Evolutionary conservation across 306 rosid genomes (phyloP).

Genomic region (Leucaena leucocephala): DNA sequence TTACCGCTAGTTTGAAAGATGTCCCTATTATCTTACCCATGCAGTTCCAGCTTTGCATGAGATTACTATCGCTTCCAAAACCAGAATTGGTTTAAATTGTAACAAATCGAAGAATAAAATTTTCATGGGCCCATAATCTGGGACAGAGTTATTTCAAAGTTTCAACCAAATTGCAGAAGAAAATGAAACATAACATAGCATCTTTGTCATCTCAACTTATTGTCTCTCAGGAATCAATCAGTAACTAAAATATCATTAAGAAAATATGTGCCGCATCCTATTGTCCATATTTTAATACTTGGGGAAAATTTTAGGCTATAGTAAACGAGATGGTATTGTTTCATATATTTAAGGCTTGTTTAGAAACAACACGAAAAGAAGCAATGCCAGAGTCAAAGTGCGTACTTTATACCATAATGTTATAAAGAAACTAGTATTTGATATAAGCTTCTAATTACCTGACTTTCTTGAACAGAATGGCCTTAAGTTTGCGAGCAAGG

Average conservation of each 20-base stretch:
- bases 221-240: background rate
- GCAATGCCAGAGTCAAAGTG: too few relatives aligned
- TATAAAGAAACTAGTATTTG: background rate
- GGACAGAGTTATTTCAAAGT: background rate
- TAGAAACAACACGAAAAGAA: too few relatives aligned
- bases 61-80: slow-evolving; percentile 3
- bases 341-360: background rate
- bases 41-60: background rate
- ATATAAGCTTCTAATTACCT: slow-evolving; percentile 52
- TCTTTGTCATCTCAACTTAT: background rate
- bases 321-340: background rate
- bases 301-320: background rate
- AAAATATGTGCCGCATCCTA: background rate
- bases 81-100: background rate
- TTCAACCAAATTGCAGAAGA: background rate
- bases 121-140: background rate
- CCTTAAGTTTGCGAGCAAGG: slow-evolving; percentile 73
- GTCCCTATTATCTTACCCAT: background rate
- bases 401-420: too few relatives aligned
- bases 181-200: background rate
- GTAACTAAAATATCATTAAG: background rate
- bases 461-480: slow-evolving; percentile 83
- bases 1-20: background rate
- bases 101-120: slow-evolving; percentile 9
- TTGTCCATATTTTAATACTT: background rate